These are phyloP conservation scores for Rhodomyrtus psidioides DNA, from an alignment of 441 rosid species.

Conservation along the genomic window DNA sequence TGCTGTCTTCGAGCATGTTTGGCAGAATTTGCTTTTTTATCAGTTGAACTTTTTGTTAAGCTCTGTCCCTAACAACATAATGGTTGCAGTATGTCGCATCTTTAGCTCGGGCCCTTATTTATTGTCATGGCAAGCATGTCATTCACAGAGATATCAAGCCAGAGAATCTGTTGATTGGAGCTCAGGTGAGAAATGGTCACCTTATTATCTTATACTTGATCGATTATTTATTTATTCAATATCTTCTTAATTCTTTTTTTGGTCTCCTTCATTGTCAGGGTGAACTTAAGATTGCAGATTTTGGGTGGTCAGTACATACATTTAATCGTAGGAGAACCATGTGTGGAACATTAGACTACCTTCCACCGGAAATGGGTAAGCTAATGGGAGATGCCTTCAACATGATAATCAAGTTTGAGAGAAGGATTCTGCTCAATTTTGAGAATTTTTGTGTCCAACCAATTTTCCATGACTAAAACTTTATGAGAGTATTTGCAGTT, in stretches of 20 bases:
- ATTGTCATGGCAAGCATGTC: constrained; percentile 97
- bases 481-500: constrained; percentile 27
- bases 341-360: constrained; percentile 96
- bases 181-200: constrained; percentile 45
- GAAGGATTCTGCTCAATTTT: neutral
- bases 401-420: neutral
- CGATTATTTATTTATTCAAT: neutral
- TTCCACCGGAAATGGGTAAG: constrained; percentile 97
- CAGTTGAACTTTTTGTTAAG: neutral
- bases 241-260: neutral
- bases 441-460: neutral
- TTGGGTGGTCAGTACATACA: constrained; percentile 99
- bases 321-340: constrained; percentile 88
- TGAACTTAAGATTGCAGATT: constrained; percentile 96
- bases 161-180: constrained; percentile 79
- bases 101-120: constrained; percentile 89
- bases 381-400: neutral
- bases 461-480: neutral
- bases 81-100: constrained; percentile 87
- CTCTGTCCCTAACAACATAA: neutral
- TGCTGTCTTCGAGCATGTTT: neutral
- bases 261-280: constrained; percentile 38
- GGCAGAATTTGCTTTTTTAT: neutral
- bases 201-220: neutral
- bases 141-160: constrained; percentile 98